Conservation (phyloP, 1,284 basidiomycete genomes). For the Neolentinus lepideus region DNA sequence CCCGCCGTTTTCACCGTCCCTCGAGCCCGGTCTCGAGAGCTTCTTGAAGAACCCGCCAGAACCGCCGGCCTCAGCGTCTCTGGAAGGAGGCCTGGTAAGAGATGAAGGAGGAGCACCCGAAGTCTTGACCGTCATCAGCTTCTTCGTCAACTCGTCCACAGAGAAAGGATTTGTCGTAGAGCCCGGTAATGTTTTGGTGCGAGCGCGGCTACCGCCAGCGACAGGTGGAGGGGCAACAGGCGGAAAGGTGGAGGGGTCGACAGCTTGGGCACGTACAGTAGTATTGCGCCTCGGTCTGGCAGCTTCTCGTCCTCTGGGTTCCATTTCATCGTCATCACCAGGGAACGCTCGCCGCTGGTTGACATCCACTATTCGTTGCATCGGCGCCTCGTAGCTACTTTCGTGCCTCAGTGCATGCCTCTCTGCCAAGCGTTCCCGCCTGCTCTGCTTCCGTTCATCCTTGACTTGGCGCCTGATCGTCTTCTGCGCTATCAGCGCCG, state of each 20-base stretch:
- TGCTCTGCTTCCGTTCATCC: conserved; percentile 56
- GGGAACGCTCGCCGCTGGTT: neutral
- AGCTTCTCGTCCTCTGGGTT: neutral
- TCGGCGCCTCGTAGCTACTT: neutral
- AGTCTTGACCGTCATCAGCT: conserved; percentile 45
- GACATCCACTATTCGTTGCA: neutral
- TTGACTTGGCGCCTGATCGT: conserved; percentile 65
- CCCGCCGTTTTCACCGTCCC: neutral
- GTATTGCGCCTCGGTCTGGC: neutral
- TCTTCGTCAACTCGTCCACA: conserved; percentile 51
- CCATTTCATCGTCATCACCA: neutral
- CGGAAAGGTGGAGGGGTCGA: neutral
- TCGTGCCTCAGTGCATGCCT: neutral
- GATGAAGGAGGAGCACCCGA: conserved; percentile 11
- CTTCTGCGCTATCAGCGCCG: conserved; percentile 69
- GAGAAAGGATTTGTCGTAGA: conserved; percentile 34
- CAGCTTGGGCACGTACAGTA: neutral
- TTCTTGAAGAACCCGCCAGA: neutral
- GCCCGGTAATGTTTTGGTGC: conserved; percentile 41
- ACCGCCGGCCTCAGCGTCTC: neutral
- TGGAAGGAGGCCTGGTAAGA: neutral
- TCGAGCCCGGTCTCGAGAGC: neutral
- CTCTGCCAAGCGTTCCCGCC: conserved; percentile 32
- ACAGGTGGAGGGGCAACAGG: conserved; percentile 29
- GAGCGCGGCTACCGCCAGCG: conserved; percentile 26